These are phyloP conservation scores for Penicillium sp. DNA, from an alignment of 2,329 filamentous ascomycete species.

Conservation along the genomic window DNA sequence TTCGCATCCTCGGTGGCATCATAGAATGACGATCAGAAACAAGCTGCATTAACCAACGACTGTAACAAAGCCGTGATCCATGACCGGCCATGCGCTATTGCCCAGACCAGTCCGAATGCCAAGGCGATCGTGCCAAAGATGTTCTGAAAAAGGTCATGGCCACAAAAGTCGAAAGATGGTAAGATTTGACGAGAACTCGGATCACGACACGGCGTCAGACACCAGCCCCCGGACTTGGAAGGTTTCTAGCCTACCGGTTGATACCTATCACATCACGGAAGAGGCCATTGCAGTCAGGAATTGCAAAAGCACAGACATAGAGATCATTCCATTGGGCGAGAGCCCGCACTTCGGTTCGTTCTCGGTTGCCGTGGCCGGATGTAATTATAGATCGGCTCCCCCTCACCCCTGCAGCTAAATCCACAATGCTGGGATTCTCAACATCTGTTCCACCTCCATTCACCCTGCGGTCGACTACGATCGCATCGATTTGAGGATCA, in stretches of 20 bases:
- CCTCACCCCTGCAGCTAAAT: constrained; percentile 33
- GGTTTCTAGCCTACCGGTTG: not conserved
- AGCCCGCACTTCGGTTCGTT: not conserved
- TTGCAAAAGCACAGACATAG: constrained; percentile 9
- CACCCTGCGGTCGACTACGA: constrained; percentile 7
- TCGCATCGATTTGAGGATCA: not conserved
- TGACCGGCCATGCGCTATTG: not conserved
- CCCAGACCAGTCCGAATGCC: not conserved
- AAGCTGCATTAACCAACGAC: not conserved
- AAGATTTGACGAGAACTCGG: constrained; percentile 7
- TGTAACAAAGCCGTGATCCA: not conserved
- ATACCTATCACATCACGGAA: constrained; percentile 8
- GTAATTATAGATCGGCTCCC: constrained; percentile 32
- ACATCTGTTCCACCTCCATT: constrained; percentile 13
- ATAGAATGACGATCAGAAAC: not conserved
- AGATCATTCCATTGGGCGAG: not conserved
- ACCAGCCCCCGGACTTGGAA: not conserved
- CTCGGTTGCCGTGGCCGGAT: not conserved
- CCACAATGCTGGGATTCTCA: constrained; percentile 30
- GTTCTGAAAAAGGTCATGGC: not conserved
- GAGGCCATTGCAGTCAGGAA: not conserved
- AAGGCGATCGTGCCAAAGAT: not conserved
- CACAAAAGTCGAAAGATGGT: not conserved
- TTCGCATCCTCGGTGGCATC: constrained; percentile 2
- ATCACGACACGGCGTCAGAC: not conserved